Percentiles rank a stretch among this genome's conserved stretches.
Evolutionary conservation across 768 basidiomycete species (phyloP).

Genomic region (Omphalotus guepiniiformis): DNA sequence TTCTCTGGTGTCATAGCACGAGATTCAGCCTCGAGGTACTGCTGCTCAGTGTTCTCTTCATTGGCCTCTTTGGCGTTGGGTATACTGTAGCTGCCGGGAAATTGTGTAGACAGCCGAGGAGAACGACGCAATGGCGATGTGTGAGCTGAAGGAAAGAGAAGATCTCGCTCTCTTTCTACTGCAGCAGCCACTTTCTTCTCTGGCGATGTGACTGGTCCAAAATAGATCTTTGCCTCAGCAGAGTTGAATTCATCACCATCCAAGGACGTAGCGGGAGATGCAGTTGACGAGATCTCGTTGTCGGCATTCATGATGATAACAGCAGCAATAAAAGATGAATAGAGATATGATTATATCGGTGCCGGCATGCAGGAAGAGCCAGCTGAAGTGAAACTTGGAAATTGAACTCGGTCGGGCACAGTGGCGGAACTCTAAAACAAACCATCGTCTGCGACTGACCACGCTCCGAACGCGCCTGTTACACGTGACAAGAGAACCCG

Average conservation of each 20-base stretch:
- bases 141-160: constrained; percentile 19
- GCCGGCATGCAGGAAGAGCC: no score
- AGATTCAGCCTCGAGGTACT: constrained; percentile 24
- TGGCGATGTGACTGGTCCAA: constrained; percentile 49
- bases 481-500: no score
- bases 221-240: constrained; percentile 40
- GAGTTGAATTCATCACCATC: constrained; percentile 42
- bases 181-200: constrained; percentile 42
- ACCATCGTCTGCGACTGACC: no score
- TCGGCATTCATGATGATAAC: no score
- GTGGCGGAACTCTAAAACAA: no score
- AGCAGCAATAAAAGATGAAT: no score
- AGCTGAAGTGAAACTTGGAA: no score
- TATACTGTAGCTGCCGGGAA: constrained; percentile 22
- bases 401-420: no score
- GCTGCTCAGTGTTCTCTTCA: constrained; percentile 29
- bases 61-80: constrained; percentile 20
- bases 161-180: constrained; percentile 24
- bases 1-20: constrained; percentile 48
- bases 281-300: no score
- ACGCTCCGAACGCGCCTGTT: no score
- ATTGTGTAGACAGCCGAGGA: constrained; percentile 42
- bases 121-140: constrained; percentile 42
- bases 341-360: no score
- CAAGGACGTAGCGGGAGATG: no score